Evolutionary conservation across 768 basidiomycete genomes (phyloP), one percentile per base, ranked within the genome.

Genomic region (Gautieria morchelliformis): DNA sequence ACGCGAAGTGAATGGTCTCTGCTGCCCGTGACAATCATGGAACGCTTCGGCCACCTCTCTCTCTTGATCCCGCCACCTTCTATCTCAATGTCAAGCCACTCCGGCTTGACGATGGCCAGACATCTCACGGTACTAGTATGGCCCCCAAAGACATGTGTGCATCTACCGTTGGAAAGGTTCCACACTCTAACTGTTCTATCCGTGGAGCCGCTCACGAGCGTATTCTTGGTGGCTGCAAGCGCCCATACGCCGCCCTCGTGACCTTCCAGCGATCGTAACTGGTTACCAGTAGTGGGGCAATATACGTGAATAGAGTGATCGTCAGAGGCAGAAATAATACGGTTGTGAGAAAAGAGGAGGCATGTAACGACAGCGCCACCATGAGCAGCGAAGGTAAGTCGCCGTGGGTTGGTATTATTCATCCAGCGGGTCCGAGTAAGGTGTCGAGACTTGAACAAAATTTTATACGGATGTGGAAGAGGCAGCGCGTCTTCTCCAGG

Each of bases 171-270:
- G 39, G 78, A 70, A 37, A 95, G 74, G 65, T 94, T 85, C 93
- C 93, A 96, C 40, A 94, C 87, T 50, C 93, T 78, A 55, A 96
- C 90, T 0, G 92, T 94, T 30, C 93, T 83, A 72, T 96, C 93
- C 8, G 93, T 96, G 12, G 89, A 91, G 5, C 93, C 93, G 63
- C 87, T 92, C 62, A 95, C 93, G 17, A 93, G 80, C 27, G 87
- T 80, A 68, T 92, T 83, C 74, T 89, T 90, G 69, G 80, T 90
- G 37, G 87, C 85, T 5, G 89, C 88, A n/a, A 98, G 74, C 15
- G 94, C 93, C 94, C 94, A 98, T 1, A 98, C 93, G 17, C 94
- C 94, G 51, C 94, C 94, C 63, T 93, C 89, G 64, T 98, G 94
- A 3, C 94, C 95, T 58, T 88, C 79, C 44, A 98, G 77, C 1